Conservation (phyloP, 2,329 filamentous ascomycete genomes). For the Acrodontium crateriforme region DNA sequence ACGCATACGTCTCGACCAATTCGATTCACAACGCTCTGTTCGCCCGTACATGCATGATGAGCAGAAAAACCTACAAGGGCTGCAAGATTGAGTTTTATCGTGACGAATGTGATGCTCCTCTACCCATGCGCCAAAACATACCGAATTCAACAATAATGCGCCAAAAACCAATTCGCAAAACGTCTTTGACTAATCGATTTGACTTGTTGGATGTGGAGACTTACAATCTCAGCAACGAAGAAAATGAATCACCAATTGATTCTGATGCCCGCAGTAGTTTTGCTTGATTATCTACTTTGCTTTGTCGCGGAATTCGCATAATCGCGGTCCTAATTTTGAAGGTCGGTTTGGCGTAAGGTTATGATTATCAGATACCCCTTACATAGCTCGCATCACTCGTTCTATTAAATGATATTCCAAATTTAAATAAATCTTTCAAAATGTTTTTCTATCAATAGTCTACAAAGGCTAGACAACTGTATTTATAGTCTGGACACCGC, state of each 20-base stretch:
- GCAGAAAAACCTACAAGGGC: conserved; percentile 50
- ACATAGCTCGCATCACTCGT: too few relatives aligned
- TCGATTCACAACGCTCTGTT: conserved; percentile 63
- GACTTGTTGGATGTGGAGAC: conserved; percentile 42
- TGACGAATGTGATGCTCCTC: conserved; percentile 57
- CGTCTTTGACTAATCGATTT: conserved; percentile 46
- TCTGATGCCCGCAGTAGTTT: too few relatives aligned
- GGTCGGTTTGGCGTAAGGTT: too few relatives aligned
- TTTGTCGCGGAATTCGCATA: too few relatives aligned
- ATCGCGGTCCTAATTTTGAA: too few relatives aligned
- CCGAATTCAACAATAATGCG: conserved; percentile 15
- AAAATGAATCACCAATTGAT: conserved; percentile 8
- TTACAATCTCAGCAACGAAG: conserved; percentile 8
- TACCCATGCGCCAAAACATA: conserved; percentile 25
- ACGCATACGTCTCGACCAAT: conserved; percentile 60
- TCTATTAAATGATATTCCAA: too few relatives aligned
- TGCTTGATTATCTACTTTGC: too few relatives aligned
- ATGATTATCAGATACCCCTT: too few relatives aligned
- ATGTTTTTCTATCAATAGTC: too few relatives aligned
- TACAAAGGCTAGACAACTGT: too few relatives aligned
- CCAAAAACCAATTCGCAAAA: conserved; percentile 21
- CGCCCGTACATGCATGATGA: conserved; percentile 66
- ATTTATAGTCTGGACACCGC: too few relatives aligned
- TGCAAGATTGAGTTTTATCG: conserved; percentile 55
- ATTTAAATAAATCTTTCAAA: too few relatives aligned